phyloP scores from a whole-genome alignment of 768 basidiomycete genomes.

The Trametes villosa region DNA sequence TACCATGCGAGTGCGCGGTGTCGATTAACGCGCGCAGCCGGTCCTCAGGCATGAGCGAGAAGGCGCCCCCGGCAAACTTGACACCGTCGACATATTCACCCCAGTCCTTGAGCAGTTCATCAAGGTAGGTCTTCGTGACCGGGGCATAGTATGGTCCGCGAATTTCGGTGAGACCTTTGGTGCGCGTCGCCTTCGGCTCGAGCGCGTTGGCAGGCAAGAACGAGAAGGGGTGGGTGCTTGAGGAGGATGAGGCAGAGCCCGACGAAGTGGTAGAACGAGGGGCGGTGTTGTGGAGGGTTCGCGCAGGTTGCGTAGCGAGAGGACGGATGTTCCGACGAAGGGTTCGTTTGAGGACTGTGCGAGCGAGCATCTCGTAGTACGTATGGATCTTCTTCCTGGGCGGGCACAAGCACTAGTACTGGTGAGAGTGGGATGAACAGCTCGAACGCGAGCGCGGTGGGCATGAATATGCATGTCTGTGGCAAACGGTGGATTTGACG shows the following conservation, averaged over 20 bases:
- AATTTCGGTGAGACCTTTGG: slow-evolving; percentile 47
- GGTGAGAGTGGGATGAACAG: too few species aligned
- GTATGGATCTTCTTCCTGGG: too few species aligned
- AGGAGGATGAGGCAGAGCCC: background rate
- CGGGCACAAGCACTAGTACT: too few species aligned
- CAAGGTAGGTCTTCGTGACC: slow-evolving; percentile 45
- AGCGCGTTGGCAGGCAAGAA: slow-evolving; percentile 40
- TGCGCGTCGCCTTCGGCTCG: slow-evolving; percentile 38
- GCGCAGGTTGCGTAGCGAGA: background rate
- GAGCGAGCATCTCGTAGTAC: too few species aligned
- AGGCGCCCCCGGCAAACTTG: slow-evolving; percentile 50
- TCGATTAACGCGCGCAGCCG: slow-evolving; percentile 44
- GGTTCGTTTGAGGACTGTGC: too few species aligned
- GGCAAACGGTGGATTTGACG: slow-evolving; percentile 9
- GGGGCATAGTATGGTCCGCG: slow-evolving; percentile 50
- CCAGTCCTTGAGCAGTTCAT: slow-evolving; percentile 47
- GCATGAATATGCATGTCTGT: too few species aligned
- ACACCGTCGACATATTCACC: slow-evolving; percentile 48
- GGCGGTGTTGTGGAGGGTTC: slow-evolving; percentile 2
- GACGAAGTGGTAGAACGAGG: background rate
- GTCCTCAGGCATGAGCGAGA: slow-evolving; percentile 47
- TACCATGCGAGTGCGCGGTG: slow-evolving; percentile 44
- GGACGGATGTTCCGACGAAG: slow-evolving; percentile 4
- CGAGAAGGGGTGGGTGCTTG: slow-evolving; percentile 1
- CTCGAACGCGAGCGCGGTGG: too few species aligned